Evolutionary conservation across 805 yeast genomes (phyloP).

Genomic region (Metschnikowia proteae): DNA sequence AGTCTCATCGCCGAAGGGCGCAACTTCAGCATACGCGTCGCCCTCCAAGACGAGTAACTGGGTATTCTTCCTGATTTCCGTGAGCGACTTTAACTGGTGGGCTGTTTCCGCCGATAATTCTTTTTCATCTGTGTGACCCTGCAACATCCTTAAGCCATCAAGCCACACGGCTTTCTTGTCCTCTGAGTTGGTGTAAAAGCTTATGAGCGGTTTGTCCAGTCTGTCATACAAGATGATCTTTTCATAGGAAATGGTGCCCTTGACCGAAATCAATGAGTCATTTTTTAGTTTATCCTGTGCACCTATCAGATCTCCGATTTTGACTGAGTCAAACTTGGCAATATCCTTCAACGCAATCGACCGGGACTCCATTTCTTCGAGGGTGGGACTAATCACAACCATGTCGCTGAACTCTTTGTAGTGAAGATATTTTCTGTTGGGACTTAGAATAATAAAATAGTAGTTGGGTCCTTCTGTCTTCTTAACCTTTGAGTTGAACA

Average conservation of each 20-base stretch:
- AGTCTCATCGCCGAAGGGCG: conserved; percentile 13
- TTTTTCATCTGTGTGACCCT: conserved; percentile 29
- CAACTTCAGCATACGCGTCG: conserved; percentile 15
- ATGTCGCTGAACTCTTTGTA: conserved; percentile 56
- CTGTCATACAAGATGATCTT: conserved; percentile 49
- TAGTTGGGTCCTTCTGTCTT: conserved; percentile 29
- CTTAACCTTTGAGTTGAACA: conserved; percentile 18
- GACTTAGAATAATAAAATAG: conserved; percentile 60
- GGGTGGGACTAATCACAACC: conserved; percentile 47
- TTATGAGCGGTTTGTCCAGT: conserved; percentile 42
- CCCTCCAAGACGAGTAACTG: conserved; percentile 38
- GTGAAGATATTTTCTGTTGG: conserved; percentile 58
- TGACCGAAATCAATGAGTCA: conserved; percentile 48
- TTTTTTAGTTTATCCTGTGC: conserved; percentile 44
- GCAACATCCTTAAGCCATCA: conserved; percentile 62
- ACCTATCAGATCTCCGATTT: conserved; percentile 40
- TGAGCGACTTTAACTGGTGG: conserved; percentile 31
- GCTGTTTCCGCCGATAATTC: conserved; percentile 37
- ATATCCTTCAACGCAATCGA: conserved; percentile 53
- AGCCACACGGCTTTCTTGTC: conserved; percentile 71
- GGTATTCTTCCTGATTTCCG: conserved; percentile 37
- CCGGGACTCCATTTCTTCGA: conserved; percentile 53
- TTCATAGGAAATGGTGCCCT: conserved; percentile 55
- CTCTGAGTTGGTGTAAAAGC: conserved; percentile 67
- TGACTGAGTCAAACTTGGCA: conserved; percentile 45